phyloP scores from a whole-genome alignment of 257 asterid species.

The Petunia axillaris region DNA sequence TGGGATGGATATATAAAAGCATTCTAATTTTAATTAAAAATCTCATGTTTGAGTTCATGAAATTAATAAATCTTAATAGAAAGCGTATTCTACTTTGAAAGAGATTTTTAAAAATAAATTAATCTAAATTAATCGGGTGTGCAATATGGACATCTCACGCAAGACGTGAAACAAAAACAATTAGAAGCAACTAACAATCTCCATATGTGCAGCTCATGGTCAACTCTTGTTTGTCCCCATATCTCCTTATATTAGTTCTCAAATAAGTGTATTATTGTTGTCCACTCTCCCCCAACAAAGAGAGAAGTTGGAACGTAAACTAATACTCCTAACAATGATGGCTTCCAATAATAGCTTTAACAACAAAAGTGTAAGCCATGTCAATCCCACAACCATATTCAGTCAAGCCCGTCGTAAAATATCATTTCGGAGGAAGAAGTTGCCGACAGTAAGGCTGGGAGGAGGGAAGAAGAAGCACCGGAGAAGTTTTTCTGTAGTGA shows the following conservation, averaged over 20 bases:
- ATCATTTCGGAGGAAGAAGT: slow-evolving; percentile 38
- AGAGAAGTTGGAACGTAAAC: neutral
- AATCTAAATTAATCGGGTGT: too few relatives aligned
- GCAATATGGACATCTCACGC: too few relatives aligned
- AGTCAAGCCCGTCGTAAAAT: slow-evolving; percentile 39
- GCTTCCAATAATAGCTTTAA: slow-evolving; percentile 38
- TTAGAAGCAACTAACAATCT: too few relatives aligned
- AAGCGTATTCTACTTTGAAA: too few relatives aligned
- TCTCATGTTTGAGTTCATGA: too few relatives aligned
- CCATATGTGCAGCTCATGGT: neutral
- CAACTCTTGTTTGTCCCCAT: slow-evolving; percentile 3
- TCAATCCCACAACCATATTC: neutral
- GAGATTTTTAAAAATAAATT: too few relatives aligned
- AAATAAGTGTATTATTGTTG: too few relatives aligned
- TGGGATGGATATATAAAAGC: too few relatives aligned
- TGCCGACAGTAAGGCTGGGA: slow-evolving; percentile 54
- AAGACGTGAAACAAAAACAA: too few relatives aligned
- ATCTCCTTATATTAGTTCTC: neutral
- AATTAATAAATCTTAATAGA: too few relatives aligned
- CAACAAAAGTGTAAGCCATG: slow-evolving; percentile 18
- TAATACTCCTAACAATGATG: too few relatives aligned
- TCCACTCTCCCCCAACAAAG: neutral
- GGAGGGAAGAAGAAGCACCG: slow-evolving; percentile 53
- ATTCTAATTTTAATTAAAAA: too few relatives aligned
- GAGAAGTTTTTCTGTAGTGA: slow-evolving; percentile 42